Percentiles rank a stretch among this genome's conserved stretches.
phyloP scores from a whole-genome alignment of 352 stramenopile species.

The Thraustochytrium striatum region DNA sequence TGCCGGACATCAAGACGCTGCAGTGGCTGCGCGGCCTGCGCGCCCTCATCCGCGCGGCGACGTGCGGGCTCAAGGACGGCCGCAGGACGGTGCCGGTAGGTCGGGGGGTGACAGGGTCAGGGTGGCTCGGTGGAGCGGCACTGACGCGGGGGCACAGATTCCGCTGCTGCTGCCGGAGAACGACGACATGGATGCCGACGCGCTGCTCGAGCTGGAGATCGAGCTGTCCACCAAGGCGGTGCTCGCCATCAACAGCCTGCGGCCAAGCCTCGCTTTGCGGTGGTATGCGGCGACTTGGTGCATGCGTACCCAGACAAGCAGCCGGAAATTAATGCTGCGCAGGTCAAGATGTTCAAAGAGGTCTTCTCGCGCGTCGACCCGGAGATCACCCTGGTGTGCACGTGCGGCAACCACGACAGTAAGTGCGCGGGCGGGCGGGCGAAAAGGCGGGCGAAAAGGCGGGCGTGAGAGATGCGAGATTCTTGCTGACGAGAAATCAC shows the following conservation, averaged over 20 bases:
- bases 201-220: conserved; percentile 50
- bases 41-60: background rate
- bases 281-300: conserved; percentile 55
- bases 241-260: conserved; percentile 51
- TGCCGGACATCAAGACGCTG: conserved; percentile 3
- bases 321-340: conserved; percentile 12
- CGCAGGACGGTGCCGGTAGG: background rate
- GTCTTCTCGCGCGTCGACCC: conserved; percentile 41
- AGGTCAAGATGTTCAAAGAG: conserved; percentile 53
- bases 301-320: conserved; percentile 51
- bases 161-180: background rate
- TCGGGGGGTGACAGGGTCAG: background rate
- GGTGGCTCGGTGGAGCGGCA: background rate
- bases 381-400: conserved; percentile 39
- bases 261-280: conserved; percentile 50
- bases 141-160: background rate
- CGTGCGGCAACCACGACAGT: conserved; percentile 46
- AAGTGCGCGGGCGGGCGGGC: background rate
- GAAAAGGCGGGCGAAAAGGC: background rate
- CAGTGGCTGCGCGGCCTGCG: conserved; percentile 9
- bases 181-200: conserved; percentile 39
- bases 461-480: background rate
- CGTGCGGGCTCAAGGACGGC: conserved; percentile 38
- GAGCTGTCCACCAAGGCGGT: conserved; percentile 49
- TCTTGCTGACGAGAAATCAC: background rate